Evolutionary conservation across 2,329 filamentous ascomycete species (phyloP), one percentile per base, ranked within the genome.

Genomic region (Beauveria asiatica): DNA sequence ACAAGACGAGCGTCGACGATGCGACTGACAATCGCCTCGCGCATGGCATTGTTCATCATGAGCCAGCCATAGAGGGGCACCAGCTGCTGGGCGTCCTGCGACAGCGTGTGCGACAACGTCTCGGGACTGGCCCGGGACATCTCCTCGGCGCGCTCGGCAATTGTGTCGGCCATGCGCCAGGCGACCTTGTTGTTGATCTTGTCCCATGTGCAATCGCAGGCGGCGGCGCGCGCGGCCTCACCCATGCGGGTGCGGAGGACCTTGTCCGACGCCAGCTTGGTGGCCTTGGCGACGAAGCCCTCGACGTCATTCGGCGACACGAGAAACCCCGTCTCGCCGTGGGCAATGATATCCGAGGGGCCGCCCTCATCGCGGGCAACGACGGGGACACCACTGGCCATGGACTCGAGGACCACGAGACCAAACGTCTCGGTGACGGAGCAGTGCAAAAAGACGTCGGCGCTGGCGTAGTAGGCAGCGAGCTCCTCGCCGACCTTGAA

Each of bases 371-470:
- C 85, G 50, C 87, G 79, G 3, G 86, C 86, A 57, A 89, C 77
- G 25, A 89, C 86, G 0, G 86, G 85, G 2, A 90, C 78, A 3
- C 85, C 85, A 63, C 84, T 87, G 0, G 86, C 85, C 85, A 89
- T 88, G 3, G 83, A 83, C 70, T 89, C 86, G 2, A 89, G 74
- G 1, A 89, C 86, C 0, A 89, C 86, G 10, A 89, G 75, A 0
- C 86, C 86, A 69, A 89, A 89, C 0, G 86, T 89, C 70, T 89
- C 86, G 0, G 86, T 89, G 61, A 89, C 76, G 23, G 84, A 89
- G 72, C 85, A 88, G 72, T 89, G 86, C 16, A 89, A 72, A 67
- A 89, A 89, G n/a, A 89, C 65, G 67, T 89, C 86, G 0, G 82
- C 85, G 3, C 82, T 83, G 2, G 87, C 85, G 64, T 88, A 90